Evolutionary conservation across 2,329 filamentous ascomycete genomes (phyloP).

Genomic region (Lachnellula willkommii): DNA sequence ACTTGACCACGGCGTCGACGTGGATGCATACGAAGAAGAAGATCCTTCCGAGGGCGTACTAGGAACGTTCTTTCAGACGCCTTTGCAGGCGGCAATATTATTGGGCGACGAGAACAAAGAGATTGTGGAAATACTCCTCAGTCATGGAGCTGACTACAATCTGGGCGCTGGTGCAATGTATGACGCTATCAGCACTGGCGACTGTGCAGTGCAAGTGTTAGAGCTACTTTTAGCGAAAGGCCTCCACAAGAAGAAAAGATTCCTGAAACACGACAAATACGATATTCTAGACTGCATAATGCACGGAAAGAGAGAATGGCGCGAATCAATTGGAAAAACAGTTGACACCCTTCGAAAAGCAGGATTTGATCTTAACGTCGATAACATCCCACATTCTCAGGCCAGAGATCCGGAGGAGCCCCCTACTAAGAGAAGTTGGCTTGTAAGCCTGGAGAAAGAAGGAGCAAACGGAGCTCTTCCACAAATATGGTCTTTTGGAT

Average conservation of each 20-base stretch:
- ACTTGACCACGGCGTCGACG: not conserved
- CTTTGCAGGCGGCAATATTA: not conserved
- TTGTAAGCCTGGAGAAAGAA: too few relatives aligned
- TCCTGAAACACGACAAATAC: not conserved
- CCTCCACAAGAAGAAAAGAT: not conserved
- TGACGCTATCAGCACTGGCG: too few relatives aligned
- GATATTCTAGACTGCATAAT: not conserved
- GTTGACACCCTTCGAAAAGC: too few relatives aligned
- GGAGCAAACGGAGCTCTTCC: too few relatives aligned
- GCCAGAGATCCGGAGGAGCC: too few relatives aligned
- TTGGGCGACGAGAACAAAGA: not conserved
- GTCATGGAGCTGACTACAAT: not conserved
- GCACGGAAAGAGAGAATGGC: too few relatives aligned
- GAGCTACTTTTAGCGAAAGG: not conserved
- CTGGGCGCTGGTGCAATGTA: not conserved
- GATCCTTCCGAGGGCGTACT: too few relatives aligned
- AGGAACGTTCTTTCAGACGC: not conserved
- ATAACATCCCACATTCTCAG: too few relatives aligned
- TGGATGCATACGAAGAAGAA: slow-evolving; percentile 4
- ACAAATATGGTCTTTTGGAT: too few relatives aligned
- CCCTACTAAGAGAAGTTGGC: too few relatives aligned
- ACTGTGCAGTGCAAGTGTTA: not conserved
- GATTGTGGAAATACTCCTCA: not conserved
- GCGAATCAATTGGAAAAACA: too few relatives aligned
- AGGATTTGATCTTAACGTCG: not conserved